Conservation (phyloP, 495 filamentous ascomycete species). For the Aspergillus baeticus region DNA sequence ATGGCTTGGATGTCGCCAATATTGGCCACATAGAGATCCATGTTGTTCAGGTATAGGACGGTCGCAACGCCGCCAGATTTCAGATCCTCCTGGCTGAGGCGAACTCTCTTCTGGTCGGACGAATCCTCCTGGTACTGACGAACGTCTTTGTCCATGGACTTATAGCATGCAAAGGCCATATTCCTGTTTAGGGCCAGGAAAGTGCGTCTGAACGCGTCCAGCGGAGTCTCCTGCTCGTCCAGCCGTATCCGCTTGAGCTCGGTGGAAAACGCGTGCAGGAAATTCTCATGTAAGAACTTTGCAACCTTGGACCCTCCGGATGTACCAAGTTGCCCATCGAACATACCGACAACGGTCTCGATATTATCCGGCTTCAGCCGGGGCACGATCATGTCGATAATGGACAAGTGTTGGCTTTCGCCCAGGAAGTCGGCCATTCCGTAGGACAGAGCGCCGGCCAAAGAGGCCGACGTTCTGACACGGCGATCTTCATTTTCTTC, state of each 20-base stretch:
- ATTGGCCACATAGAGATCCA: slow-evolving; percentile 91
- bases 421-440: slow-evolving; percentile 98
- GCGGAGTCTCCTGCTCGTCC: slow-evolving; percentile 62
- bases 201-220: slow-evolving; percentile 79
- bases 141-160: slow-evolving; percentile 66
- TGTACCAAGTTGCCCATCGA: slow-evolving; percentile 85
- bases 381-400: slow-evolving; percentile 96
- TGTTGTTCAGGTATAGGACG: slow-evolving; percentile 81
- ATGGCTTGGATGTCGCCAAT: slow-evolving; percentile 94
- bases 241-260: slow-evolving; percentile 66
- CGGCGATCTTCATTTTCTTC: slow-evolving; percentile 94
- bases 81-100: slow-evolving; percentile 83
- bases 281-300: slow-evolving; percentile 94
- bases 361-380: slow-evolving; percentile 87
- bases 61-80: slow-evolving; percentile 89
- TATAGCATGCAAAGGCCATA: slow-evolving; percentile 80
- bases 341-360: slow-evolving; percentile 88
- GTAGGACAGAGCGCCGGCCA: slow-evolving; percentile 84
- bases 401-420: slow-evolving; percentile 89
- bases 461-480: slow-evolving; percentile 90
- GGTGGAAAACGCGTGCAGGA: slow-evolving; percentile 75
- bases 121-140: slow-evolving; percentile 67
- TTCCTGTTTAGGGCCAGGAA: slow-evolving; percentile 94
- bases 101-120: slow-evolving; percentile 53
- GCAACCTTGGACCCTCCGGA: slow-evolving; percentile 91